These are phyloP conservation scores for Hypholoma sublateritium DNA, from an alignment of 768 basidiomycete genomes.

Conservation along the genomic window DNA sequence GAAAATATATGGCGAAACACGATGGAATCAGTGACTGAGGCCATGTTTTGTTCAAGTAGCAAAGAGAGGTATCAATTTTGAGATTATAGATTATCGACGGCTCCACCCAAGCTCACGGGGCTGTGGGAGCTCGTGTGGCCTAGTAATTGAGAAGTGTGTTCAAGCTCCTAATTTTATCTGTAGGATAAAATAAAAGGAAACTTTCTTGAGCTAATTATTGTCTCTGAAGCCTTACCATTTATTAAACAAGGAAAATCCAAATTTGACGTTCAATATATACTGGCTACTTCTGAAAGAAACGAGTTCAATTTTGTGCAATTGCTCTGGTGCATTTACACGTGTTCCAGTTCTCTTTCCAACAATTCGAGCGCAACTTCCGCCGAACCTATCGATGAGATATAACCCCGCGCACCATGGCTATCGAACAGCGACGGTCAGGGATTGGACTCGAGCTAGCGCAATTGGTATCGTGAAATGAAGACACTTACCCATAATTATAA, in stretches of 20 bases:
- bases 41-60: conserved; percentile 18
- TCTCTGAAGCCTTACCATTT: not conserved
- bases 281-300: too few species aligned
- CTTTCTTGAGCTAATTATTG: too few species aligned
- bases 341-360: not conserved
- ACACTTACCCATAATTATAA: conserved; percentile 51
- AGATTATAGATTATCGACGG: not conserved
- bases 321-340: not conserved
- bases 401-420: not conserved
- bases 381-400: not conserved
- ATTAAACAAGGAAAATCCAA: not conserved
- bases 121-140: too few species aligned
- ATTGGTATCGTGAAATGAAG: too few species aligned
- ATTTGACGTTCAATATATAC: too few species aligned
- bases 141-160: too few species aligned
- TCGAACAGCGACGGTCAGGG: not conserved
- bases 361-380: not conserved
- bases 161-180: too few species aligned
- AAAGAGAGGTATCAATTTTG: too few species aligned
- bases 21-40: conserved; percentile 32
- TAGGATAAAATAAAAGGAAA: too few species aligned
- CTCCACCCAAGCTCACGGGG: too few species aligned
- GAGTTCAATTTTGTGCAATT: too few species aligned
- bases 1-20: conserved; percentile 43
- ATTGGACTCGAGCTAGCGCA: too few species aligned